Percentiles rank a stretch among this genome's conserved stretches.
phyloP scores from a whole-genome alignment of 2,329 filamentous ascomycete species.

The Arthrobotrys conoides region DNA sequence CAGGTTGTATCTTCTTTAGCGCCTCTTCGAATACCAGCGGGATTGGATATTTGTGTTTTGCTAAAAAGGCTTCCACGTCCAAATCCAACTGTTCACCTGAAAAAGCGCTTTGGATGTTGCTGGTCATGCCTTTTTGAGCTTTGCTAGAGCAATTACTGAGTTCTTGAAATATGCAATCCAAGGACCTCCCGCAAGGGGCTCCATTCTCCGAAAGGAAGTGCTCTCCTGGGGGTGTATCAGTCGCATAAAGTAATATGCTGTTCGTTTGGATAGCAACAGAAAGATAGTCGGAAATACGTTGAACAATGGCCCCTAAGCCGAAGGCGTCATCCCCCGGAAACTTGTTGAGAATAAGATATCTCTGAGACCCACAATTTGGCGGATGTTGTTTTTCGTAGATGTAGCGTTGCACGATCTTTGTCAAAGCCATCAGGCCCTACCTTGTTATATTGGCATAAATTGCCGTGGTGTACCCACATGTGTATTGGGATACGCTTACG shows the following conservation, averaged over 20 bases:
- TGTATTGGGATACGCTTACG: slow-evolving; percentile 9
- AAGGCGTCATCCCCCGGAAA: slow-evolving; percentile 62
- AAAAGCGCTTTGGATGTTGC: slow-evolving; percentile 32
- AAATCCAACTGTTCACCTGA: slow-evolving; percentile 23
- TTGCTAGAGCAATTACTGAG: slow-evolving; percentile 41
- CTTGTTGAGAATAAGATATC: slow-evolving; percentile 61
- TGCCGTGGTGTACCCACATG: neutral
- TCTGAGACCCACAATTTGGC: slow-evolving; percentile 34
- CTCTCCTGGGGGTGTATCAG: slow-evolving; percentile 56
- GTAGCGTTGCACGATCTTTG: slow-evolving; percentile 61
- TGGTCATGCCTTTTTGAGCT: slow-evolving; percentile 31
- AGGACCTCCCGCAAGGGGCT: slow-evolving; percentile 56
- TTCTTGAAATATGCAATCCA: slow-evolving; percentile 62
- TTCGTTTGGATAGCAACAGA: slow-evolving; percentile 61
- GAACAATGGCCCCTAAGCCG: slow-evolving; percentile 60
- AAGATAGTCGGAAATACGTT: slow-evolving; percentile 59
- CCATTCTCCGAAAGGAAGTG: slow-evolving; percentile 58
- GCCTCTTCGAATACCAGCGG: slow-evolving; percentile 58
- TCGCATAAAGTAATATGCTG: slow-evolving; percentile 61
- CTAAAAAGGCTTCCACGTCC: slow-evolving; percentile 40
- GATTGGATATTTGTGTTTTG: slow-evolving; percentile 42
- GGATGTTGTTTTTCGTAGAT: slow-evolving; percentile 60
- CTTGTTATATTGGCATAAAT: neutral
- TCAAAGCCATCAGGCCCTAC: slow-evolving; percentile 61
- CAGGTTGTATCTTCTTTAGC: slow-evolving; percentile 52